These are phyloP conservation scores for Sordaria brevicollis DNA, from an alignment of 495 filamentous ascomycete genomes.

Conservation along the genomic window DNA sequence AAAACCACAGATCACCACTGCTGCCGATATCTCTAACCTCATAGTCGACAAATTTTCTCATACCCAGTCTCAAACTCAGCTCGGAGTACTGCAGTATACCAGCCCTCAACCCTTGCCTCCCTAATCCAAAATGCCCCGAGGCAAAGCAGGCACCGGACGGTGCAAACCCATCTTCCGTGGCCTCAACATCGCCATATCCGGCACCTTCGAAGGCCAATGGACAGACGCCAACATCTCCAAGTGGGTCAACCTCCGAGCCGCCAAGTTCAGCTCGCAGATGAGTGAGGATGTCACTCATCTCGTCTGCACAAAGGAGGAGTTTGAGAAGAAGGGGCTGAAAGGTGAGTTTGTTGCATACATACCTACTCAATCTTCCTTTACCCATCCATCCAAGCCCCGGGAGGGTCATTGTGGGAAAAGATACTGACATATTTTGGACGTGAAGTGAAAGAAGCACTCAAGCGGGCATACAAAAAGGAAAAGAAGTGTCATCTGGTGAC, in stretches of 20 bases:
- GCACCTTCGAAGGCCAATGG: constrained; percentile 19
- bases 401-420: too few relatives aligned
- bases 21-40: background rate
- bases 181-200: constrained; percentile 21
- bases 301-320: constrained; percentile 22
- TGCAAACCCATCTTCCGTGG: constrained; percentile 17
- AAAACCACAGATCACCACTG: background rate
- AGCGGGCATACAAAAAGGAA: background rate
- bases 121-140: background rate
- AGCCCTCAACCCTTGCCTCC: background rate
- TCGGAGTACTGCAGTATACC: background rate
- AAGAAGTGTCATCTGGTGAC: constrained; percentile 20
- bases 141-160: background rate
- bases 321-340: constrained; percentile 7
- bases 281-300: constrained; percentile 26
- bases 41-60: background rate
- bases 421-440: too few relatives aligned
- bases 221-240: constrained; percentile 19
- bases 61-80: background rate
- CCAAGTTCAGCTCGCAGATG: constrained; percentile 9
- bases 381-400: too few relatives aligned
- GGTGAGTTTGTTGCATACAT: constrained; percentile 1
- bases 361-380: too few relatives aligned
- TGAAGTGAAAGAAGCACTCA: constrained; percentile 17
- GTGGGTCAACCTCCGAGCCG: constrained; percentile 22